Conservation (phyloP, 2,329 filamentous ascomycete species). For the Trichoderma aggressivum region DNA sequence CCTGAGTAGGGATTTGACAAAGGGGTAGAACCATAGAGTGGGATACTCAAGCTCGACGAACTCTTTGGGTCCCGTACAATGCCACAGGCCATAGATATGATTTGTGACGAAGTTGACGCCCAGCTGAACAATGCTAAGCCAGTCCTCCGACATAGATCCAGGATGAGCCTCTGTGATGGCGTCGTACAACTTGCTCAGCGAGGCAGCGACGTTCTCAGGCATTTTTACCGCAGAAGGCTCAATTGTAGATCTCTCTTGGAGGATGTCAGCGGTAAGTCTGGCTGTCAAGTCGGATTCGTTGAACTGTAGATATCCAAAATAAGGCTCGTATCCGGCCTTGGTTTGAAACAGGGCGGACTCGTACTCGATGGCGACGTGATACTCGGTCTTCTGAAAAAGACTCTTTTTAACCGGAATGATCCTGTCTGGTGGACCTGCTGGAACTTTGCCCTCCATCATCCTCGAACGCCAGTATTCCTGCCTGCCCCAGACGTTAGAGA, state of each 20-base stretch:
- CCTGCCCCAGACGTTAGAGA: conserved; percentile 42
- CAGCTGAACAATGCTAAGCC: conserved; percentile 33
- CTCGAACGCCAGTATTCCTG: conserved; percentile 41
- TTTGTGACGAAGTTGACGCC: conserved; percentile 38
- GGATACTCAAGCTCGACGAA: conserved; percentile 32
- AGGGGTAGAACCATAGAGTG: conserved; percentile 39
- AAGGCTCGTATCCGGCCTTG: conserved; percentile 35
- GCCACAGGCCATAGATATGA: conserved; percentile 36
- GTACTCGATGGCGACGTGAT: conserved; percentile 40
- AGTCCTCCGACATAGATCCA: conserved; percentile 28
- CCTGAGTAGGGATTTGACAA: conserved; percentile 30
- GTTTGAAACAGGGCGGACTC: conserved; percentile 41
- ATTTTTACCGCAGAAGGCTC: conserved; percentile 32
- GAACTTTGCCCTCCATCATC: conserved; percentile 24
- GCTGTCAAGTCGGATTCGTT: conserved; percentile 27
- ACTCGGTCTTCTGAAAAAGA: conserved; percentile 28
- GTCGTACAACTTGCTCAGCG: conserved; percentile 32
- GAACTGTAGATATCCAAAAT: conserved; percentile 34
- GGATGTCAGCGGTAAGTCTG: conserved; percentile 26
- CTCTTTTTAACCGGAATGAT: conserved; percentile 23
- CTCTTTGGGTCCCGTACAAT: conserved; percentile 39
- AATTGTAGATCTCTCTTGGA: conserved; percentile 28
- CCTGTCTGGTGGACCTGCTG: conserved; percentile 23
- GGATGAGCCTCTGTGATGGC: conserved; percentile 29
- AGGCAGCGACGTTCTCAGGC: conserved; percentile 30